Base-by-base conservation (phyloP, 768 basidiomycete species). In the Leccinum truebloodii region DNA sequence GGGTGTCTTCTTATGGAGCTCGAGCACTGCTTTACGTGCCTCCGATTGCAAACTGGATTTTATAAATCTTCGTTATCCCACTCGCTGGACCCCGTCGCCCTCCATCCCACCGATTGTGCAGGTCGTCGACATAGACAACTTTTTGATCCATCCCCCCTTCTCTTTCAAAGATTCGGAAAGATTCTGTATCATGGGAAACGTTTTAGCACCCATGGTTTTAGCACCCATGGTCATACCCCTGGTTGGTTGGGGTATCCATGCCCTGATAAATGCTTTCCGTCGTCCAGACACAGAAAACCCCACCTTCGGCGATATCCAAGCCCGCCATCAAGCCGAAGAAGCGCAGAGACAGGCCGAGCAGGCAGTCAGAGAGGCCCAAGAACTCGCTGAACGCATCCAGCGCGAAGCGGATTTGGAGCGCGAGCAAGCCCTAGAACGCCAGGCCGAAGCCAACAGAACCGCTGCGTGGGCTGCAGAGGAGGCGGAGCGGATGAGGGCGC, bases 251-350 rank as follows among this genome's bases (percentile, higher is more conserved):
- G 46, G 18, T n/a, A 6, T 12, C 4, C 6, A 24, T 0, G 30
- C n/a, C 30, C 6, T 59, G 0, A 16, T 14, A 1, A 8, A 7
- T 12, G 2, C 52, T 12, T 49, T 56, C 5, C 58, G 24, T 48
- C 55, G 22, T 35, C 67, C 68, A 1, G 18, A 54, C 30, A 39
- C 16, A 20, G 20, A 16, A 37, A 69, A 67, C 32, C 68, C 63
- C 1, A 58, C 65, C 4, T 26, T 70, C 8, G 35, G 32, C 3
- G 55, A 28, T 0, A 63, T 69, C 3, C 52, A 55, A 13, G 53
- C 52, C 4, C 69, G 51, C 4, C 44, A 60, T 1, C 10, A 18
- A 1, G 64, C 59, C 6, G 62, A 66, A 34, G 28, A 48, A 20
- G 63, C 63, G 1, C 55, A 35, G 37, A 24, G 13, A 28, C 28